Conservation (phyloP, 495 filamentous ascomycete species). For the Penicillium soppii region DNA sequence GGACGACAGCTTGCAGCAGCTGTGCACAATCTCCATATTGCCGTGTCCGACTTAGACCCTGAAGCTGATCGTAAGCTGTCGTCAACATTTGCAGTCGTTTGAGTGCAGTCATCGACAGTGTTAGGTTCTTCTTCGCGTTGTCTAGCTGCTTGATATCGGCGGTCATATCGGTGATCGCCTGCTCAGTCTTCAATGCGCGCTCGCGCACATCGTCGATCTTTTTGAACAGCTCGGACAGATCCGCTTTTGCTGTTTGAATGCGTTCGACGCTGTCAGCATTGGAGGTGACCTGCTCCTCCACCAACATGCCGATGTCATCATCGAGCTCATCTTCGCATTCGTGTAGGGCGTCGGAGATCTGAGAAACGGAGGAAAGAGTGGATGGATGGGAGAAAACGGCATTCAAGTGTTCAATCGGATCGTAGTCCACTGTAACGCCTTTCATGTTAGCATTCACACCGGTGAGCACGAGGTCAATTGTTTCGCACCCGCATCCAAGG, state of each 20-base stretch:
- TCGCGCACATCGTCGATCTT: constrained; percentile 94
- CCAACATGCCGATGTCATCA: constrained; percentile 71
- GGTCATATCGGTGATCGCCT: constrained; percentile 97
- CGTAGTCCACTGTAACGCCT: constrained; percentile 71
- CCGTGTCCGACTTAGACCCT: constrained; percentile 74
- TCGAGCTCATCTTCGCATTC: constrained; percentile 83
- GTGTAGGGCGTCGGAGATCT: constrained; percentile 69
- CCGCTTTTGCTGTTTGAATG: constrained; percentile 85
- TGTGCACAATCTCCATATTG: constrained; percentile 98
- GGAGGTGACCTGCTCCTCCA: constrained; percentile 78
- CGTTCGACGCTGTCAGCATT: constrained; percentile 85
- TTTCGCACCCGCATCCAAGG: constrained; percentile 44
- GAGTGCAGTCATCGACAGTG: constrained; percentile 94
- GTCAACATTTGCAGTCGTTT: constrained; percentile 98
- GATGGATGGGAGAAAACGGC: constrained; percentile 89
- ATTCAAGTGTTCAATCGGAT: constrained; percentile 92
- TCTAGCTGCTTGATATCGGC: constrained; percentile 98
- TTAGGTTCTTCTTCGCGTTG: constrained; percentile 93
- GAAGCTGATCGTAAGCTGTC: constrained; percentile 94
- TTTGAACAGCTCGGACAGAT: constrained; percentile 85
- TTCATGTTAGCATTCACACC: constrained; percentile 19
- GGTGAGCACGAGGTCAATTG: constrained; percentile 1
- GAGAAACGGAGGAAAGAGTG: constrained; percentile 73
- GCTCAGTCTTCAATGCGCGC: constrained; percentile 87
- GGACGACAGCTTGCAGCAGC: constrained; percentile 90